Percentiles rank a stretch among this genome's conserved stretches.
Conservation (phyloP, 331 rosid species). For the Spiraea crenata region DNA sequence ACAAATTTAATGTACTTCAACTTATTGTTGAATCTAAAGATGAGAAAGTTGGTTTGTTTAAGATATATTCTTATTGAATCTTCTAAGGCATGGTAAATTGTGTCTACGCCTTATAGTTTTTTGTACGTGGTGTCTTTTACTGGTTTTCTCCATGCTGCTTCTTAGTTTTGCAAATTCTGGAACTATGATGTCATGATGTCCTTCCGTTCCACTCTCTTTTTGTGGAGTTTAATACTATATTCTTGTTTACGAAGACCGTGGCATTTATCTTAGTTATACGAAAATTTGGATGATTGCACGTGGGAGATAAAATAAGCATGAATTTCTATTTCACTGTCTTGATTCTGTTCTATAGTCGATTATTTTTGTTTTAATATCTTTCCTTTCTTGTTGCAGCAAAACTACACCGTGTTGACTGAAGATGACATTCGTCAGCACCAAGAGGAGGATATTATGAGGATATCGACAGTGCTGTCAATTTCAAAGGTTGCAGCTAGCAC, state of each 20-base stretch:
- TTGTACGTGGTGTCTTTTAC: not conserved
- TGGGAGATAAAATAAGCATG: too few species aligned
- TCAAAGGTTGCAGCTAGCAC: constrained; percentile 49
- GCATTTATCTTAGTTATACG: not conserved
- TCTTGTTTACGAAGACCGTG: not conserved
- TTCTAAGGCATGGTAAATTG: not conserved
- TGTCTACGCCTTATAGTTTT: too few species aligned
- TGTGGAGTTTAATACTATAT: not conserved
- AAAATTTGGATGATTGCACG: not conserved
- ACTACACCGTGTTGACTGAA: constrained; percentile 52
- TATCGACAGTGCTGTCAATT: constrained; percentile 61
- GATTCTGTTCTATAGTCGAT: not conserved
- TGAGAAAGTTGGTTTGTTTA: not conserved
- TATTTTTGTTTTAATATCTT: constrained; percentile 1
- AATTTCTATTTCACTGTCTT: too few species aligned
- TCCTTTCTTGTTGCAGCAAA: constrained; percentile 41
- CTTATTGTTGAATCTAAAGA: not conserved
- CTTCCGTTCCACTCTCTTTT: not conserved
- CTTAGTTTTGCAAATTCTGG: not conserved
- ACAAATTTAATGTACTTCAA: not conserved
- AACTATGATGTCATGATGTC: not conserved
- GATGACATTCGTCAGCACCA: constrained; percentile 53
- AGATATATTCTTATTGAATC: not conserved
- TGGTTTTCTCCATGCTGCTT: not conserved
- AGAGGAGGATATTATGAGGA: constrained; percentile 55